These are phyloP conservation scores for Solanum tarapatanum DNA, from an alignment of 257 asterid species.

Conservation along the genomic window DNA sequence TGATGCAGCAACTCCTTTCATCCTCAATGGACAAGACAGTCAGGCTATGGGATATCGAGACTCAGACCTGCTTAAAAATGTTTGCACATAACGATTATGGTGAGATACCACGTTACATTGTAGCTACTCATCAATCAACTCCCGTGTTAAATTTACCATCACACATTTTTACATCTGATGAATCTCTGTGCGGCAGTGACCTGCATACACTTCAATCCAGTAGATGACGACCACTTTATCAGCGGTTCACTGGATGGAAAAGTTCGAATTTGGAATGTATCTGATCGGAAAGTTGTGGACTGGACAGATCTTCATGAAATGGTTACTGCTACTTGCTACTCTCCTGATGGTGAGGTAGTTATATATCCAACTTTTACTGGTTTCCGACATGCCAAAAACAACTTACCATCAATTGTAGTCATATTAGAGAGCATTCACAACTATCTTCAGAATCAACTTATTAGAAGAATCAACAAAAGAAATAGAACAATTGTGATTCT, in stretches of 20 bases:
- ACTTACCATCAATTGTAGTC: not conserved
- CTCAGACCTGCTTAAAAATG: slow-evolving; percentile 58
- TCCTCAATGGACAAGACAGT: slow-evolving; percentile 92
- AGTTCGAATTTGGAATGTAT: slow-evolving; percentile 63
- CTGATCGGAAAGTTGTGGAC: slow-evolving; percentile 54
- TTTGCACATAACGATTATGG: slow-evolving; percentile 87
- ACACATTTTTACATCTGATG: slow-evolving; percentile 9
- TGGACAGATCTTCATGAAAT: slow-evolving; percentile 58
- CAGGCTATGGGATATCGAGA: slow-evolving; percentile 64
- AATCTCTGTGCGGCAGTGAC: slow-evolving; percentile 39
- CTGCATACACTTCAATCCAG: slow-evolving; percentile 77
- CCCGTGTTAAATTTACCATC: not conserved
- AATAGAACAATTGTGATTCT: not conserved
- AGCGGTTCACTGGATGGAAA: slow-evolving; percentile 80
- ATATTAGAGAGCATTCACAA: slow-evolving; percentile 2
- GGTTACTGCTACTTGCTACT: slow-evolving; percentile 66
- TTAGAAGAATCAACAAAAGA: not conserved
- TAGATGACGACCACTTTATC: slow-evolving; percentile 49
- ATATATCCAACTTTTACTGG: not conserved
- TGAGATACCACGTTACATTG: slow-evolving; percentile 27
- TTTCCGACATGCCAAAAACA: not conserved
- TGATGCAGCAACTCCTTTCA: slow-evolving; percentile 62
- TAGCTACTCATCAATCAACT: not conserved
- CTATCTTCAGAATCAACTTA: not conserved
- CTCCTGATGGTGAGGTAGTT: slow-evolving; percentile 67